These are phyloP conservation scores for Dryas integrifolia DNA, from an alignment of 331 rosid genomes.

Conservation along the genomic window DNA sequence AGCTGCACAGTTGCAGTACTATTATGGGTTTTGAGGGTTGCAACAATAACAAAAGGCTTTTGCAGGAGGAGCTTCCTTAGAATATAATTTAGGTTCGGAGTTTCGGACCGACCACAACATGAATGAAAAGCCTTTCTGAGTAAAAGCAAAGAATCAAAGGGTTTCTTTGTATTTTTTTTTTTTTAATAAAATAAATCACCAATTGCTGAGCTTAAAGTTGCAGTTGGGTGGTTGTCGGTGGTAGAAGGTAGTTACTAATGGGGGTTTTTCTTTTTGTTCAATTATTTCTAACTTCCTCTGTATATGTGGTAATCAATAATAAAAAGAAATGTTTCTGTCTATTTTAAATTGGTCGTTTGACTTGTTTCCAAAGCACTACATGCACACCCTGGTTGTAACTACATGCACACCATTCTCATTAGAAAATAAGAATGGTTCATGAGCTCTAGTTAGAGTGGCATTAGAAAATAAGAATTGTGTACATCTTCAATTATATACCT, in stretches of 20 bases:
- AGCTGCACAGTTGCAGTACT: constrained; percentile 46
- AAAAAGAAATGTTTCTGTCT: not conserved
- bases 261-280: not conserved
- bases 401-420: no score
- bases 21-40: constrained; percentile 43
- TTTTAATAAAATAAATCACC: constrained; percentile 26
- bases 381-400: no score
- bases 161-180: not conserved
- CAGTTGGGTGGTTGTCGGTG: constrained; percentile 31
- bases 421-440: no score
- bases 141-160: constrained; percentile 19
- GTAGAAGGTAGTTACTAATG: constrained; percentile 24
- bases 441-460: no score
- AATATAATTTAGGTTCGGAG: constrained; percentile 22
- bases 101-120: constrained; percentile 24
- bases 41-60: constrained; percentile 8
- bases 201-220: constrained; percentile 22
- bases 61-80: constrained; percentile 16
- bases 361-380: not conserved
- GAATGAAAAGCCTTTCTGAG: constrained; percentile 27
- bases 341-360: no score
- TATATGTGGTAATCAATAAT: constrained; percentile 20
- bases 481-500: no score
- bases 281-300: constrained; percentile 1
- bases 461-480: no score